These are phyloP conservation scores for Stentor roeselii DNA, from an alignment of 73 alveolate species.

Conservation along the genomic window DNA sequence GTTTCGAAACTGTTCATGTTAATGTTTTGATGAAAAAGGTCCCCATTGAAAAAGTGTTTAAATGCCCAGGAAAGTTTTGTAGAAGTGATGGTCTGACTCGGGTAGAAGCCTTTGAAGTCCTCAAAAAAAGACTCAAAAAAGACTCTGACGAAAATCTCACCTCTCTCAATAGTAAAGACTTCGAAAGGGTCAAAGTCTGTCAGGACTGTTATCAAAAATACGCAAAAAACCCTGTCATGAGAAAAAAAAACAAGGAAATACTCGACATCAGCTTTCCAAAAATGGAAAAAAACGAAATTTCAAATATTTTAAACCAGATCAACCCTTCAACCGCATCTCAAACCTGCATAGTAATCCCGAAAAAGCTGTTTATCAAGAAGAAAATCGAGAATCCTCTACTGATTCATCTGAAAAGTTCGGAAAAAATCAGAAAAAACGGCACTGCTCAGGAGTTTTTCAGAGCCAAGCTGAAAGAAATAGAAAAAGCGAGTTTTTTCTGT, in stretches of 20 bases:
- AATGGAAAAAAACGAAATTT: background rate
- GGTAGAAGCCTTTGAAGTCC: background rate
- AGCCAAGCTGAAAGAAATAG: too few relatives aligned
- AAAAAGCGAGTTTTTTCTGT: too few relatives aligned
- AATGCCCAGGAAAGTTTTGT: conserved; percentile 10
- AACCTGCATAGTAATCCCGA: too few relatives aligned
- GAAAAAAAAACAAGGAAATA: too few relatives aligned
- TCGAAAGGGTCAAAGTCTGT: conserved; percentile 7
- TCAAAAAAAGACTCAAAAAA: background rate
- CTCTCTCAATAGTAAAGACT: background rate
- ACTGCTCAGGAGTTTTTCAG: too few relatives aligned
- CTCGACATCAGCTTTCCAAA: too few relatives aligned
- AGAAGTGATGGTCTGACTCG: background rate
- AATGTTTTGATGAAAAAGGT: background rate
- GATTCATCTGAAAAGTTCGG: too few relatives aligned
- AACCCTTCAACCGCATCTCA: background rate
- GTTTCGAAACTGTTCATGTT: background rate
- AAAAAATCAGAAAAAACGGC: too few relatives aligned
- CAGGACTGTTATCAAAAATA: background rate
- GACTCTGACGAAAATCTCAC: background rate
- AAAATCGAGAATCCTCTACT: too few relatives aligned
- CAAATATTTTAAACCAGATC: background rate
- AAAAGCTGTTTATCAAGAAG: too few relatives aligned
- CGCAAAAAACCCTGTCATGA: too few relatives aligned
- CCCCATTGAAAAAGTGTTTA: background rate